phyloP scores from a whole-genome alignment of 495 filamentous ascomycete species.

The Margaritispora aquatica region DNA sequence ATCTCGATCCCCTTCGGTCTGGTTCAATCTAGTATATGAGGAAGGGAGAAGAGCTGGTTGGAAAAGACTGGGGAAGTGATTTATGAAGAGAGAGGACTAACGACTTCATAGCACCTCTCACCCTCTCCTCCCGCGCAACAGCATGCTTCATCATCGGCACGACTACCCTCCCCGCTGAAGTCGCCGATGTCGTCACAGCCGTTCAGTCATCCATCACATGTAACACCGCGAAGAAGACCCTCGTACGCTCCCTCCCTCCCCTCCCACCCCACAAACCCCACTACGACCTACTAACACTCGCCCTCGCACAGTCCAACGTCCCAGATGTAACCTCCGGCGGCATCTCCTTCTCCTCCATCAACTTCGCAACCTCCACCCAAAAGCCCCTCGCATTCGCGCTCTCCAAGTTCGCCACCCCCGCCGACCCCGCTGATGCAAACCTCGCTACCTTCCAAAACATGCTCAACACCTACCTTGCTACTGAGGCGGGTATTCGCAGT shows the following conservation, averaged over 20 bases:
- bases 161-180: constrained; percentile 30
- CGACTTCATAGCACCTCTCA: neutral
- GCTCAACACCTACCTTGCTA: constrained; percentile 41
- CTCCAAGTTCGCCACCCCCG: constrained; percentile 33
- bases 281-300: neutral
- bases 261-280: neutral
- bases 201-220: constrained; percentile 34
- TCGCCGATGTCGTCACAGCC: constrained; percentile 24
- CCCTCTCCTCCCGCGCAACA: neutral
- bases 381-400: constrained; percentile 38
- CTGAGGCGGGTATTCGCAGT: constrained; percentile 41
- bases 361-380: constrained; percentile 34
- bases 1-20: neutral
- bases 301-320: constrained; percentile 17
- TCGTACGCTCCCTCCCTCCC: neutral
- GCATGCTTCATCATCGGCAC: constrained; percentile 41
- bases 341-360: constrained; percentile 36
- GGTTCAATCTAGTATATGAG: no score
- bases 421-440: constrained; percentile 32
- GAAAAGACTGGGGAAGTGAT: no score
- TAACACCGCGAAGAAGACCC: constrained; percentile 28
- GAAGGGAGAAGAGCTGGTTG: no score
- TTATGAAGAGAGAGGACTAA: no score
- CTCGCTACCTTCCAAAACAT: constrained; percentile 34
- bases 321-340: constrained; percentile 38